Evolutionary conservation across 1,284 basidiomycete species (phyloP), one percentile per base, ranked within the genome.

Genomic region (Xanthoconium separans): DNA sequence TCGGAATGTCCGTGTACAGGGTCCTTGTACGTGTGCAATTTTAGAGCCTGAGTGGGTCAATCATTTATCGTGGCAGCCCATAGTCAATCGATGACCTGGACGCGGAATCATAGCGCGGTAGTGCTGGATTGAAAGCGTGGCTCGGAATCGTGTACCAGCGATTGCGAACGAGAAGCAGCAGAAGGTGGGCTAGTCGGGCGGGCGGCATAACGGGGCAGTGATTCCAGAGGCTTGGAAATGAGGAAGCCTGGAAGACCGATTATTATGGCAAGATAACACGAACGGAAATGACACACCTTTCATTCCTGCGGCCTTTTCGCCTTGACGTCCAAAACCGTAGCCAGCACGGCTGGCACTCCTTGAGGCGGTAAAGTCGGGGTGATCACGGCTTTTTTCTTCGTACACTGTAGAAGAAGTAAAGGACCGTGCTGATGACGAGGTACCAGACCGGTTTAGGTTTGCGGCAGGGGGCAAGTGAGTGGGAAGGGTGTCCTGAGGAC

Each of bases 271-370:
- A 47, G 30, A 44, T 42, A 45, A 36, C 22, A 48, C 20, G 10
- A 13, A 11, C 22, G 27, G n/a, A 47, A 20, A 51, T 9, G 24
- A 68, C 73, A 44, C 51, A 79, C 85, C 85, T 61, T 75, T 80
- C 61, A 84, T 70, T 2, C 75, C 81, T 41, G 89, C 89, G 44
- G 79, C 78, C 73, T 89, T 90, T 74, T 92, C 88, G n/a, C 84
- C 89, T 64, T 85, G 83, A 51, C 81, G 76, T 24, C 86, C 86
- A 65, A 89, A 89, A 18, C 87, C 83, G 54, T 80, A 77, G 20
- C 79, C 77, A 47, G 73, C 70, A 67, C 80, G 76, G 51, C 59
- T 69, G 52, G 41, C 59, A 51, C 58, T 56, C 33, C 66, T 59
- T 29, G 47, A 41, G 3, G 64, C 62, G 47, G 67, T 55, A 37